Conservation (phyloP, 345 rosid genomes). For the Punica granatum region DNA sequence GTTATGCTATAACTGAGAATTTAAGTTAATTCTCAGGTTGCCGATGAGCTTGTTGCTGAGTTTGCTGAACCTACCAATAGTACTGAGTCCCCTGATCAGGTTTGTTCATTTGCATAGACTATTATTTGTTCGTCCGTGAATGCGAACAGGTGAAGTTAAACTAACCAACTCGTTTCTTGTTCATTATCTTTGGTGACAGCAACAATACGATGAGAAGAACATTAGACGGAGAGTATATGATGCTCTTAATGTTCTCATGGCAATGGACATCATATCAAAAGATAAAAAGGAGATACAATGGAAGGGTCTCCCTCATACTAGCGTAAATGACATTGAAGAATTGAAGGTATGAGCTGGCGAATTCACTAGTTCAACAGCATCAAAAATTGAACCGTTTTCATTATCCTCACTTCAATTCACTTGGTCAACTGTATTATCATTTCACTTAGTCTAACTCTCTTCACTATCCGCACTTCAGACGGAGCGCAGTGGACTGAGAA, state of each 20-base stretch:
- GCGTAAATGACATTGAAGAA: conserved; percentile 86
- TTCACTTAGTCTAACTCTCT: not conserved
- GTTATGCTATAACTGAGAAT: conserved; percentile 4
- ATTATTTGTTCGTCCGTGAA: not conserved
- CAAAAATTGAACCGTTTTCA: too few species aligned
- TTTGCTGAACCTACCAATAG: conserved; percentile 73
- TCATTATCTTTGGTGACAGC: conserved; percentile 39
- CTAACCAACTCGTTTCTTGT: not conserved
- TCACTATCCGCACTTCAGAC: conserved; percentile 29
- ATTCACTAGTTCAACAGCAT: conserved; percentile 1
- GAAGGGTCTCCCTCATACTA: conserved; percentile 97
- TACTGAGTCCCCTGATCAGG: conserved; percentile 88
- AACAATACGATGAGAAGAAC: conserved; percentile 97
- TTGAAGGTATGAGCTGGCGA: conserved; percentile 52
- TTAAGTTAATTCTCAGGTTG: conserved; percentile 62
- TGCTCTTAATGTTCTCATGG: conserved; percentile 98
- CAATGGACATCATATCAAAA: conserved; percentile 95
- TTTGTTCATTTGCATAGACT: conserved; percentile 15
- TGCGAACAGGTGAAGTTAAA: not conserved
- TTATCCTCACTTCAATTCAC: too few species aligned
- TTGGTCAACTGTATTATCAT: too few species aligned
- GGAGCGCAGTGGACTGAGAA: conserved; percentile 67
- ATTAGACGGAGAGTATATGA: conserved; percentile 96
- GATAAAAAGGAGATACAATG: conserved; percentile 97
- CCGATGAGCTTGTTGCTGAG: conserved; percentile 99